These are phyloP conservation scores for Didymella glomerata DNA, from an alignment of 2,329 filamentous ascomycete genomes.

Conservation along the genomic window DNA sequence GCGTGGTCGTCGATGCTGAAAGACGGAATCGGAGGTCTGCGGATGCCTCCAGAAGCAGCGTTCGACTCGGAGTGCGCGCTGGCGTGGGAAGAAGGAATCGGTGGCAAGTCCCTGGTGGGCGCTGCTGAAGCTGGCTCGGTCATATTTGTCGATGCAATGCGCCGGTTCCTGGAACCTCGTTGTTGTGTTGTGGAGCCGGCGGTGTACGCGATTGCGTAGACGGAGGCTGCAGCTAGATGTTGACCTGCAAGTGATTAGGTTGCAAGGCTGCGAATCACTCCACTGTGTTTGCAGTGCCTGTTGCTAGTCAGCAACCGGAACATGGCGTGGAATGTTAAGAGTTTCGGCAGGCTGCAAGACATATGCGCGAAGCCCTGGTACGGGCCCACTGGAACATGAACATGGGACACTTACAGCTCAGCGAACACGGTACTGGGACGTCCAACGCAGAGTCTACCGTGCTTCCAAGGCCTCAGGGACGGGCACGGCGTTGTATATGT, in stretches of 20 bases:
- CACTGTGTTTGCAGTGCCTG: slow-evolving; percentile 4
- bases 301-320: slow-evolving; percentile 25
- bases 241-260: slow-evolving; percentile 4
- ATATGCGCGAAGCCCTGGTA: slow-evolving; percentile 29
- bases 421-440: slow-evolving; percentile 15
- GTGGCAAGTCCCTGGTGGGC: slow-evolving; percentile 37
- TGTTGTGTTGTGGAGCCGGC: not conserved
- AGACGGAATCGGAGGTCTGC: slow-evolving; percentile 40
- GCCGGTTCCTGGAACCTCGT: slow-evolving; percentile 13
- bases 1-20: slow-evolving; percentile 46
- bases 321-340: slow-evolving; percentile 25
- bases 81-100: slow-evolving; percentile 33
- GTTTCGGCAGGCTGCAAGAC: slow-evolving; percentile 21
- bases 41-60: slow-evolving; percentile 13
- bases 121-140: slow-evolving; percentile 33
- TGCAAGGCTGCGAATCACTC: slow-evolving; percentile 6
- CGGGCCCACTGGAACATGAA: slow-evolving; percentile 19
- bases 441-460: slow-evolving; percentile 7
- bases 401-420: slow-evolving; percentile 29
- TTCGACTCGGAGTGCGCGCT: slow-evolving; percentile 26
- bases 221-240: not conserved
- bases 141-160: slow-evolving; percentile 36
- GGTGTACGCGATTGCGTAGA: not conserved
- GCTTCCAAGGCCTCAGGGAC: not conserved
- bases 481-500: slow-evolving; percentile 6